Conservation (phyloP, 176 grass and related monocot species). For the Neostapfia colusana region DNA sequence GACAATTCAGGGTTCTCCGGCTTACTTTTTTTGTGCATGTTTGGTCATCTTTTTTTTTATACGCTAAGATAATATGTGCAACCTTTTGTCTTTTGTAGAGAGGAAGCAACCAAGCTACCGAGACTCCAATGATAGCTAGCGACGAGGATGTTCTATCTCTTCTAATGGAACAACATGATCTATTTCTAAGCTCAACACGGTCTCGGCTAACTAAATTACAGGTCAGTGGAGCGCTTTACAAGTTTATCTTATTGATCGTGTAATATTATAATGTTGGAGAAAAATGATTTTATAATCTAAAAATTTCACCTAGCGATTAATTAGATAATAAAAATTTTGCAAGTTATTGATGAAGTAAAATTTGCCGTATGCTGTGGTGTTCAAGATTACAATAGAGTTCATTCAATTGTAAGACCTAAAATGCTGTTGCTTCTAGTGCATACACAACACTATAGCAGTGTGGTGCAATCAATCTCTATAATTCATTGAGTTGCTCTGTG, state of each 20-base stretch:
- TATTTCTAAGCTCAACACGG: slow-evolving; percentile 71
- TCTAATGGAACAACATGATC: slow-evolving; percentile 71
- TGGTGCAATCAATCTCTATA: slow-evolving; percentile 8
- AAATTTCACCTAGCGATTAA: neutral
- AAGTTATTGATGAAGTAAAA: slow-evolving; percentile 15
- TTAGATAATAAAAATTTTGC: neutral
- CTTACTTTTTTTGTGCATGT: neutral
- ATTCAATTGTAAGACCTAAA: slow-evolving; percentile 20
- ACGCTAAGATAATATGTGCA: slow-evolving; percentile 7
- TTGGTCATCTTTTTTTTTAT: slow-evolving; percentile 28
- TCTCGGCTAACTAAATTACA: slow-evolving; percentile 85
- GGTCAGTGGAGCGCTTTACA: slow-evolving; percentile 41
- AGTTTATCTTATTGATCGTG: neutral
- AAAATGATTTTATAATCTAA: neutral
- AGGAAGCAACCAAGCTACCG: slow-evolving; percentile 53
- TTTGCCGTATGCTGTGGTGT: slow-evolving; percentile 2
- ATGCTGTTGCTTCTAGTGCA: neutral
- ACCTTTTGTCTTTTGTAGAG: slow-evolving; percentile 52
- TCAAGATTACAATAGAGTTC: neutral
- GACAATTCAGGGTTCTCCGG: neutral
- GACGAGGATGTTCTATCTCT: slow-evolving; percentile 79
- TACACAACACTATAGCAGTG: neutral
- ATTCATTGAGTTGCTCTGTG: neutral
- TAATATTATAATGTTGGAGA: neutral
- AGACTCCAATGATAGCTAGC: slow-evolving; percentile 52